Conservation (phyloP, 352 stramenopile genomes). For the Phytopythium boreale region DNA sequence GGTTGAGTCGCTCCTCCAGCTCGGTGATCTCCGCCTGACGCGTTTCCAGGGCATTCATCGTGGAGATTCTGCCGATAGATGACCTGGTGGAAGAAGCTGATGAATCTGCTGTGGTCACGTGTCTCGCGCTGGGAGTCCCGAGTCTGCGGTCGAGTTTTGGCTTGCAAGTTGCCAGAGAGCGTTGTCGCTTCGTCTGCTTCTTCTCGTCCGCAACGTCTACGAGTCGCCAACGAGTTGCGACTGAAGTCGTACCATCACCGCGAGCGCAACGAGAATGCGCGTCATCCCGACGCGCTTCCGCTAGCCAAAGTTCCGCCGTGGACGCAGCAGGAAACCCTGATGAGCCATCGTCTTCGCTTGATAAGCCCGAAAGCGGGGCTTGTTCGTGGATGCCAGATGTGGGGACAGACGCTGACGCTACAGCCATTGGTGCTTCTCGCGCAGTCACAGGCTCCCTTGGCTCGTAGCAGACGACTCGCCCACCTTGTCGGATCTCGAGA, state of each 20-base stretch:
- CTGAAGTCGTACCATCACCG: neutral
- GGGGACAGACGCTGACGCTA: neutral
- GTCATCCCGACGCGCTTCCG: neutral
- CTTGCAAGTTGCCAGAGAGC: neutral
- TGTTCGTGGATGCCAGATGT: neutral
- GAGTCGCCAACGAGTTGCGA: neutral
- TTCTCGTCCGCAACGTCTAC: conserved; percentile 4
- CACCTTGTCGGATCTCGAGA: conserved; percentile 20
- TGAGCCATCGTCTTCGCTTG: neutral
- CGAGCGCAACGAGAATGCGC: neutral
- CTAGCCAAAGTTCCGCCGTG: neutral
- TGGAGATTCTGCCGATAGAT: neutral
- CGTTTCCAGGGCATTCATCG: neutral
- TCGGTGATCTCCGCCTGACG: neutral
- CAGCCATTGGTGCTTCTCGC: neutral
- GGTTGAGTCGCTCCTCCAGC: conserved; percentile 25
- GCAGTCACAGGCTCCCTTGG: neutral
- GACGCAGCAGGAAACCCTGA: neutral
- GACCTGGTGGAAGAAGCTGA: neutral
- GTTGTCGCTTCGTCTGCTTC: neutral
- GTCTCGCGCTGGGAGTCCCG: neutral
- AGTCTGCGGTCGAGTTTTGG: neutral
- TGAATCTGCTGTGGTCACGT: neutral
- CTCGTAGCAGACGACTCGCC: conserved; percentile 22
- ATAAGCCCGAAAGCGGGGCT: neutral